Base-by-base conservation (phyloP, 805 yeast genomes). In the Teunomyces barrocoloradensis region DNA sequence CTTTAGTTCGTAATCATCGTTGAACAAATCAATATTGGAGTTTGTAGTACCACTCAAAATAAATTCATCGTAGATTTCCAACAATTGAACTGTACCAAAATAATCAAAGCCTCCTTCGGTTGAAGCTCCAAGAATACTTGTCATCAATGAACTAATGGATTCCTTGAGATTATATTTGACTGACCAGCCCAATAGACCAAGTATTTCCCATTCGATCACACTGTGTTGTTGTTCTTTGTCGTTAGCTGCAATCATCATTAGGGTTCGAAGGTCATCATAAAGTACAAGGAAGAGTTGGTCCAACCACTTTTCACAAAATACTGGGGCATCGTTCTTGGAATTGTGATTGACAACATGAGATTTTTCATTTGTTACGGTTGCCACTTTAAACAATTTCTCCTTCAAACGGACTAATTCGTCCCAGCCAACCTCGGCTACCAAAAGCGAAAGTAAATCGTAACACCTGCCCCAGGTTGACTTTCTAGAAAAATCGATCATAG, bases 341-440 rank as follows among this genome's bases (percentile, higher is more conserved):
- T 46, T 45, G 27, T 58, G 53, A 46, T 60, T 54, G 2, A 63
- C 64, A 11, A 56, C 59, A 46, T 45, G 57, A 5, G 52, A 47
- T 34, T 45, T 11, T 44, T 42, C 56, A 55, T 47, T n/a, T 53
- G 46, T 38, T 92, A 35, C 78, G 81, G 57, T 83, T 20, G 33
- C 34, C 3, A 36, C 29, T 3, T 45, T 81, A 66, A 92, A 92
- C 0, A 87, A 82, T 15, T 74, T 69, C 1, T 90, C 81, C 49
- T 96, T 80, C 33, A 84, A 59, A 47, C 73, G 71, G 53, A 91
- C 73, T 30, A 89, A 64, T 30, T 77, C 79, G 55, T 88, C 89
- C 99, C 99, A 92, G 3, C 97, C 97, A 35, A 84, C 71, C 20
- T 75, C 67, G 15, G 84, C 77, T 2, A 84, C 81, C 53, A 94